Base-by-base conservation (phyloP, 495 filamentous ascomycete genomes). In the Cetradonia linearis region DNA sequence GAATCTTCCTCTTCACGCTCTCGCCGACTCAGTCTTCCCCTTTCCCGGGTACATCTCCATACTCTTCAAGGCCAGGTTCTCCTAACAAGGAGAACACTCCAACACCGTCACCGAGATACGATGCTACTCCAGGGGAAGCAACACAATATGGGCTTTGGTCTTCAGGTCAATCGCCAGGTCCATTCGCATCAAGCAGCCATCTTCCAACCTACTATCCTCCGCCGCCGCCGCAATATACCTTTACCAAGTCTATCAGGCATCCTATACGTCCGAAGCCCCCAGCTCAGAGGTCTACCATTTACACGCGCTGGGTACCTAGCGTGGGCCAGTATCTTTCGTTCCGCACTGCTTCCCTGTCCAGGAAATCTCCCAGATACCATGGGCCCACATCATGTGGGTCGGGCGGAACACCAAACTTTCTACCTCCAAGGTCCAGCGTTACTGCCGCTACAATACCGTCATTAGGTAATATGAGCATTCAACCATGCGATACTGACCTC, bases 141-240 rank as follows among this genome's bases (percentile, higher is more conserved):
- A 67, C 56, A 62, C 73, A 52, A 42, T 70, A 59, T 68, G 73
- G 46, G 30, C 73, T 68, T 53, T 75, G 62, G 69, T 61, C 65
- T 40, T 66, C 60, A 63, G 70, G 55, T 62, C 68, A 61, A 65
- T 76, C 68, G 60, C 78, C 67, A 56, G 86, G 86, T 0, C 85
- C 87, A 0, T 95, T 89, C 70, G 80, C 81, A 23, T 92, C 86
- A 36, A 74, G 77, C 9, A 91, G 86, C 61, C 86, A 95, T 69
- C 78, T 95, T 5, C 91, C 91, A 55, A 95, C 91, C 0, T 96
- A 90, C 72, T 96, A 87, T 66, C 91, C 91, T 7, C 89, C 91
- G 1, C 76, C 86, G 5, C 88, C 90, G 9, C 74, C 87, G 3
- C 87, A 91, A 62, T 96, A 89, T 71, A 86, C 78, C 28, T 83